Evolutionary conservation across 495 filamentous ascomycete genomes (phyloP).

Genomic region (Thermothielavioides terrestris): DNA sequence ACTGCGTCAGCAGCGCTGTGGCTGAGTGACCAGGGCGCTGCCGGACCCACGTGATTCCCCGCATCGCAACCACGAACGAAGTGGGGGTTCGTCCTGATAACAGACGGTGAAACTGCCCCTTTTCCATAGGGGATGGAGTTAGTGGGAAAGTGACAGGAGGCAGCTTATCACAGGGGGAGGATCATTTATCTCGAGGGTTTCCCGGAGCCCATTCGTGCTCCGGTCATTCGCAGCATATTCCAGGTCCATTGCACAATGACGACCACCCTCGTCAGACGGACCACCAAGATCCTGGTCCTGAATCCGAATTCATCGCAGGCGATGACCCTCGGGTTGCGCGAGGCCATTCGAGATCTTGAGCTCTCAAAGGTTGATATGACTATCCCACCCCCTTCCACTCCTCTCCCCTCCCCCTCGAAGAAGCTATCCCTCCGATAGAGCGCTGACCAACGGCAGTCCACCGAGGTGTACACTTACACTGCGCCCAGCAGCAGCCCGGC

Average conservation of each 20-base stretch:
- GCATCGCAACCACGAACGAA: constrained; percentile 11
- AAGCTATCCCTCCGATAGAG: too few relatives aligned
- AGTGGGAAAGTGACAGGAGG: background rate
- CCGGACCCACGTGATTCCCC: constrained; percentile 30
- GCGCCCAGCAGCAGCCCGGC: constrained; percentile 43
- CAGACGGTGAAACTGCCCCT: background rate
- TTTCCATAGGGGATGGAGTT: too few relatives aligned
- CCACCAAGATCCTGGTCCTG: constrained; percentile 60
- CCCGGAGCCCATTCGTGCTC: too few relatives aligned
- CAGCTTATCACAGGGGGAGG: background rate
- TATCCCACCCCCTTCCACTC: background rate
- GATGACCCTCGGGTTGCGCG: constrained; percentile 72
- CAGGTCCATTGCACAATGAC: constrained; percentile 28
- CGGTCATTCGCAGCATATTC: too few relatives aligned
- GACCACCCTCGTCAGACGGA: constrained; percentile 21
- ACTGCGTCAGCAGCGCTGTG: constrained; percentile 15
- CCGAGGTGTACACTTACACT: constrained; percentile 43
- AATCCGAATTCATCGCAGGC: constrained; percentile 81
- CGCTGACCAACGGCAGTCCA: too few relatives aligned
- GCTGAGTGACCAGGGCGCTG: constrained; percentile 5
- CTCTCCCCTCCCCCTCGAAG: too few relatives aligned
- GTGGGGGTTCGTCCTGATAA: background rate
- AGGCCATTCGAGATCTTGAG: constrained; percentile 49
- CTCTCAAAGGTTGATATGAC: constrained; percentile 36
- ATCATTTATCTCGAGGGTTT: too few relatives aligned